These are phyloP conservation scores for Ceratobasidium sp. DNA, from an alignment of 1,284 basidiomycete genomes.

Conservation along the genomic window DNA sequence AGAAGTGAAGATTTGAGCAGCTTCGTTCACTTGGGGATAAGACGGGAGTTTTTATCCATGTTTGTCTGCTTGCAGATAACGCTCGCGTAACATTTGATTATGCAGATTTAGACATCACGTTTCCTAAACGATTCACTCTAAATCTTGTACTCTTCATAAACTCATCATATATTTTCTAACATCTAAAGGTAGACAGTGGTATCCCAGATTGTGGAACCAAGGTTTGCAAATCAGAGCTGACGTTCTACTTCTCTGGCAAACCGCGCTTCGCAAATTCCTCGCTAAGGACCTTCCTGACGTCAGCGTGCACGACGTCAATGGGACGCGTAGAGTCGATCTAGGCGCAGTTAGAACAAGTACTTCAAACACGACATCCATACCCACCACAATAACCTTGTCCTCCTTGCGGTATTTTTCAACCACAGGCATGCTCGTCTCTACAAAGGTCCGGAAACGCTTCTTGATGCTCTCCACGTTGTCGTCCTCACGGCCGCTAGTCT, in stretches of 20 bases:
- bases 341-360: not conserved
- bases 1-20: too few relatives aligned
- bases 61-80: too few relatives aligned
- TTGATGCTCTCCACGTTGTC: slow-evolving; percentile 96
- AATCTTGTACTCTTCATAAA: not conserved
- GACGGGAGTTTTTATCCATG: too few relatives aligned
- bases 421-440: slow-evolving; percentile 95
- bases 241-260: slow-evolving; percentile 24
- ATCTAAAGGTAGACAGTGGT: not conserved
- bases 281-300: slow-evolving; percentile 64
- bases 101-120: too few relatives aligned
- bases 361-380: slow-evolving; percentile 45
- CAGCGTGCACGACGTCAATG: slow-evolving; percentile 75
- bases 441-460: slow-evolving; percentile 97
- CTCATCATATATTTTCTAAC: not conserved
- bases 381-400: slow-evolving; percentile 81
- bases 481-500: slow-evolving; percentile 95
- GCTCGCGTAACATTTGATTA: too few relatives aligned
- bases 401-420: slow-evolving; percentile 81
- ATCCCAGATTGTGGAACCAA: not conserved
- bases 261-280: slow-evolving; percentile 48
- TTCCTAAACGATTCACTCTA: too few relatives aligned
- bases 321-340: slow-evolving; percentile 82
- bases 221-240: not conserved
- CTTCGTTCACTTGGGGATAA: too few relatives aligned